Evolutionary conservation across 1,139 yeast species (phyloP), one percentile per base, ranked within the genome.

Genomic region (Diutina pseudorugosa): DNA sequence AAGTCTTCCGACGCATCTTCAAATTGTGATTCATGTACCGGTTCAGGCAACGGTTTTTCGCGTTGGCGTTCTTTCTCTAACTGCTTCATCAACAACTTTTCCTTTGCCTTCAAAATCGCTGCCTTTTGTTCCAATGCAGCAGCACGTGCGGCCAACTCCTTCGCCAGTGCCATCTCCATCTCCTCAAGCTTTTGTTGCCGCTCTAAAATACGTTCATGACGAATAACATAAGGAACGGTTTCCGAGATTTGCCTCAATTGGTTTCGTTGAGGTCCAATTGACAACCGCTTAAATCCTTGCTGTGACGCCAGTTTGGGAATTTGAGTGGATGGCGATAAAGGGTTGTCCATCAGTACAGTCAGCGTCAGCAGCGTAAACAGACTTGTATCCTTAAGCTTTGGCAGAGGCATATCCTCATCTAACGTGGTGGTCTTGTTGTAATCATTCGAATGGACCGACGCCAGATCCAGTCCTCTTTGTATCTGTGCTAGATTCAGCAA

Each of bases 121-220:
- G 93, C 93, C 62, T 82, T 83, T 61, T 76, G 81, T 62, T 85
- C 93, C 60, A 85, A 74, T 54, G 83, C 80, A n/a, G 85, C 85
- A 8, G 90, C 91, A 59, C 91, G 73, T 55, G 71, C 72, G 23
- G 88, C 82, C 60, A 85, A 70, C 61, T 85, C 91, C 62, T 77
- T 76, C 0, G 93, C 93, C 57, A 87, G 80, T 56, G 83, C 84
- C 65, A 83, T 82, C 63, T 85, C 94, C 69, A 85, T 69, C 61
- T 85, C 89, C 62, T 85, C 91, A 56, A 85, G 70, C 66, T 83
- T 85, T 55, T 82, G 87, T 62, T 85, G 91, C 65, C 87, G 82
- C 55, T 85, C 85, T 58, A 82, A 69, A 53, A 85, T 76, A 56
- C 86, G 76, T 64, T 85, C 93, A 63, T 85, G 93, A 63, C 87